Base-by-base conservation (phyloP, 257 asterid genomes). In the Nicotiana noctiflora region DNA sequence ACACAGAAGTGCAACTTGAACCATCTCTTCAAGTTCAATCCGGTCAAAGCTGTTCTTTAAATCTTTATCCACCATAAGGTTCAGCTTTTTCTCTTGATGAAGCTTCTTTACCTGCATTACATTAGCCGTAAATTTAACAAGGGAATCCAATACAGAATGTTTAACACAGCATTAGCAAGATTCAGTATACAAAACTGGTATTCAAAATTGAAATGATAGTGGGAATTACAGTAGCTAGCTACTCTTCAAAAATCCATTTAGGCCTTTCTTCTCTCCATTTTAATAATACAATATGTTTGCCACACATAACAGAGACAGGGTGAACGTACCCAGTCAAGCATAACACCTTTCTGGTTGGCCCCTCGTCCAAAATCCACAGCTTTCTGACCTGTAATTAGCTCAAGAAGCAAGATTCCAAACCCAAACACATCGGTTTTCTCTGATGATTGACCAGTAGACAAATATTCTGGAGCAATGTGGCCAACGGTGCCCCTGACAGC, bases 401-500 rank as follows among this genome's bases (percentile, higher is more conserved):
- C 88, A 56, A 85, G 84, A 8, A 85, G 84, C n/a, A 83, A 77
- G 29, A 85, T 68, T 34, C 88, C 88, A 60, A 82, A 85, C 21
- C 88, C 88, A 60, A 79, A 85, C 53, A 80, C 88, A 80, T 85
- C 88, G 8, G 88, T 85, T 76, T 85, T 85, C 70, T 85, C 88
- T 10, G 88, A 85, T 4, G 88, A 85, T 65, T 85, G 85, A 46
- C 88, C 88, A 5, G 88, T 85, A 59, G 88, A 85, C 12, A 85
- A 75, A 75, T 85, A 85, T 56, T 85, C 88, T 4, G 88, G 88
- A 5, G 88, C 88, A 40, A 85, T 85, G 66, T 85, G 86, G 23
- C 88, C 86, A 4, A 85, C 84, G 5, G 88, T 85, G 80, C 88
- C 88, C 13, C 88, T 68, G 8, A 85, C 88, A 32, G 88, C 88